Evolutionary conservation across 2,329 filamentous ascomycete species (phyloP).

Genomic region (Ramularia endophylla): DNA sequence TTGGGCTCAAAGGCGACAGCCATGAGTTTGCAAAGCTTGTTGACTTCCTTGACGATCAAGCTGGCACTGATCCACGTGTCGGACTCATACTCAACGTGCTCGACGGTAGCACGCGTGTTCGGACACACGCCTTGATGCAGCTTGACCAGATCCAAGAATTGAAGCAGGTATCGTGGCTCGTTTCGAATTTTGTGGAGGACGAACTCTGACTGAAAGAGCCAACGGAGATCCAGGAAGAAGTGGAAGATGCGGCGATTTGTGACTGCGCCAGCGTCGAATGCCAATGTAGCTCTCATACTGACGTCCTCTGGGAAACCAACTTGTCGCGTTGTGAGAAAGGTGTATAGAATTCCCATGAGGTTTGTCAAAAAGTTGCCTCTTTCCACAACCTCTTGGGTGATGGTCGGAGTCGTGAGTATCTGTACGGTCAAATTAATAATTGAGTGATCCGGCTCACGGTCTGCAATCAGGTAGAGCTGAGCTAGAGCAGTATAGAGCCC

Average conservation of each 20-base stretch:
- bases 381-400: constrained; percentile 92
- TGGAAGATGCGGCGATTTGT: constrained; percentile 96
- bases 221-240: constrained; percentile 92
- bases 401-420: constrained; percentile 93
- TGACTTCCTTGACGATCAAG: constrained; percentile 89
- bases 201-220: constrained; percentile 80
- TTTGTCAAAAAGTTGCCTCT: constrained; percentile 94
- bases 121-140: constrained; percentile 96
- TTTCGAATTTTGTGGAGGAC: constrained; percentile 78
- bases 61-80: constrained; percentile 98
- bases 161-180: constrained; percentile 81
- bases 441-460: constrained; percentile 93
- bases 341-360: constrained; percentile 93
- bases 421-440: constrained; percentile 97
- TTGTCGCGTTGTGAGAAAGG: constrained; percentile 91
- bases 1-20: constrained; percentile 74
- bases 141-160: constrained; percentile 93
- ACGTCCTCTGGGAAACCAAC: constrained; percentile 91
- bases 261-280: constrained; percentile 90
- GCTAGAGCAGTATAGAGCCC: constrained; percentile 90
- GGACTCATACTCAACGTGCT: constrained; percentile 97
- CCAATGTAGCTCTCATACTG: constrained; percentile 75
- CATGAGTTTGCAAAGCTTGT: constrained; percentile 81
- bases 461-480: constrained; percentile 91
- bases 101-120: constrained; percentile 83